Percentiles rank a stretch among this genome's conserved stretches.
Evolutionary conservation across 192 early-diverging fungal genomes (phyloP).

Genomic region (Entophlyctis luteolus): DNA sequence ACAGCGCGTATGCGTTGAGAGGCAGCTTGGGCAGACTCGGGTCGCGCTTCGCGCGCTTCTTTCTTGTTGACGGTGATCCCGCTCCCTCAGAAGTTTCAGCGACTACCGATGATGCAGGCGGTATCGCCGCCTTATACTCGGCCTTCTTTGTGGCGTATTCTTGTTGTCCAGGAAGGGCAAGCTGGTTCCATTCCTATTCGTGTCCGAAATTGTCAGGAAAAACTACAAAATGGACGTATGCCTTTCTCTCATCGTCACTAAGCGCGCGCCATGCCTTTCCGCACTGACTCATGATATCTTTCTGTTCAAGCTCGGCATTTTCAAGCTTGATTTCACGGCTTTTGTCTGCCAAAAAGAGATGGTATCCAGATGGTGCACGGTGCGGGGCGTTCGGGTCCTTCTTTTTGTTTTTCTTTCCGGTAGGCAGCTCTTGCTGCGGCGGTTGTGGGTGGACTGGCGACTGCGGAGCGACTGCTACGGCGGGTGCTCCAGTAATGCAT

Average conservation of each 20-base stretch:
- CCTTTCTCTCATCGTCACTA: background rate
- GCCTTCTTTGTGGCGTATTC: background rate
- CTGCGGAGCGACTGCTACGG: too few species aligned
- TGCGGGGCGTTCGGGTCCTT: background rate
- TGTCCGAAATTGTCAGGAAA: too few species aligned
- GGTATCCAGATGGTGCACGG: background rate
- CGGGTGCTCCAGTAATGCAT: too few species aligned
- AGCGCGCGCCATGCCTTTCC: background rate
- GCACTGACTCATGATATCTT: background rate
- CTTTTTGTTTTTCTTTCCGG: background rate
- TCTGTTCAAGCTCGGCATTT: background rate
- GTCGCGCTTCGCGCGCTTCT: conserved; percentile 1
- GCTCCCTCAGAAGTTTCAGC: too few species aligned
- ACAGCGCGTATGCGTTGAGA: background rate
- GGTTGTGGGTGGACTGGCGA: too few species aligned
- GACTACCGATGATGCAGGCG: background rate
- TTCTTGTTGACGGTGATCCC: background rate
- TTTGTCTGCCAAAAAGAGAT: background rate
- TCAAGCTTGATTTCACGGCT: background rate
- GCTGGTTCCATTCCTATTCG: background rate
- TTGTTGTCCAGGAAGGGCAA: background rate
- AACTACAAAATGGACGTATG: too few species aligned
- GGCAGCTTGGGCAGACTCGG: background rate
- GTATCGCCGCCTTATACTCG: background rate
- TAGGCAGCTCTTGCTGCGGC: too few species aligned